Conservation (phyloP, 2,329 filamentous ascomycete species). For the Aureobasidium mangrovei region DNA sequence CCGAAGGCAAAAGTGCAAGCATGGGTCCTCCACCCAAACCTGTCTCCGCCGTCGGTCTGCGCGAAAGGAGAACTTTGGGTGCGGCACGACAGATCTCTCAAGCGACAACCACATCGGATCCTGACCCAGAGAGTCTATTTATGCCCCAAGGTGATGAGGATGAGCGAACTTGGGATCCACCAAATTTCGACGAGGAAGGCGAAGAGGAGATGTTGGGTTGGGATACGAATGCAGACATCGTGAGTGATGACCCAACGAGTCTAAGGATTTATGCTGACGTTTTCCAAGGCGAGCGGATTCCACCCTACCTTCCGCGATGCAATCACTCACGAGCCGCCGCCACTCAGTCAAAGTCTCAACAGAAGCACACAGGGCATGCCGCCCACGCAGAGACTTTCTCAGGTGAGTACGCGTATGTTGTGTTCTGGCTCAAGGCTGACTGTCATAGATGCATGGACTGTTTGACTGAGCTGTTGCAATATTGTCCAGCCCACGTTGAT, state of each 20-base stretch:
- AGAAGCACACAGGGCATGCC: constrained; percentile 42
- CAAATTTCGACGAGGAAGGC: constrained; percentile 54
- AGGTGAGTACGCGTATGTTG: constrained; percentile 44
- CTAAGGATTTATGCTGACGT: not conserved
- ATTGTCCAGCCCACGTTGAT: not conserved
- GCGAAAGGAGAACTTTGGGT: constrained; percentile 21
- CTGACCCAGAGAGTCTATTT: constrained; percentile 61
- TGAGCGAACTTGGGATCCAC: constrained; percentile 63
- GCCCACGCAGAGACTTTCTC: constrained; percentile 65
- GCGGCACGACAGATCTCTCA: constrained; percentile 16
- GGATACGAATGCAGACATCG: constrained; percentile 59
- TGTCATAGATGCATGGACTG: constrained; percentile 28
- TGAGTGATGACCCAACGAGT: constrained; percentile 32
- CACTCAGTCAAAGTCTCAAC: constrained; percentile 18
- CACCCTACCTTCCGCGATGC: constrained; percentile 40
- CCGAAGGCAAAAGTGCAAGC: not conserved
- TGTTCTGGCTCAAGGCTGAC: constrained; percentile 18
- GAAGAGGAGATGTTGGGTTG: constrained; percentile 58
- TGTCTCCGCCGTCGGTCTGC: not conserved
- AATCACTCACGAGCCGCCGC: constrained; percentile 19
- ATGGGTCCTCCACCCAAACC: constrained; percentile 17
- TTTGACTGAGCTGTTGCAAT: constrained; percentile 26
- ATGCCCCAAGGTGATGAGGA: constrained; percentile 60
- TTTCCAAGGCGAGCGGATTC: constrained; percentile 22
- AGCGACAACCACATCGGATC: constrained; percentile 46